A percentile compares a stretch with the other conserved stretches of the same genome.
Evolutionary conservation across 192 early-diverging fungal species (phyloP).

Genomic region (Backusella tarrabulga): DNA sequence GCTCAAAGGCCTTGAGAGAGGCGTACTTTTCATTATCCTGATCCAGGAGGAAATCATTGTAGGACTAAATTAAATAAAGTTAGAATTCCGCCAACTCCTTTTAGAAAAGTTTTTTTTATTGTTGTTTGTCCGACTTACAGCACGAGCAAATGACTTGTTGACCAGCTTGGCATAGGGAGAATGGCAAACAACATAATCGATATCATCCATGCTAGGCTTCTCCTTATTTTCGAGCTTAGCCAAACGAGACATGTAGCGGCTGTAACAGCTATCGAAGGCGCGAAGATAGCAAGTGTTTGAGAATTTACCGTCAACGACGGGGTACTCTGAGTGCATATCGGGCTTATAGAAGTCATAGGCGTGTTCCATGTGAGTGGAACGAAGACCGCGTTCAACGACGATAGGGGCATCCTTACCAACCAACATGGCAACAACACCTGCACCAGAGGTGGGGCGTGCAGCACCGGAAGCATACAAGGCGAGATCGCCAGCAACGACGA

Average conservation of each 20-base stretch:
- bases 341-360: constrained; percentile 99
- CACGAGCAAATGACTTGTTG: constrained; percentile 88
- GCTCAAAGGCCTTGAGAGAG: constrained; percentile 52
- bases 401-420: constrained; percentile 92
- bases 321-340: constrained; percentile 95
- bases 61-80: constrained; percentile 49
- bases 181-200: constrained; percentile 92
- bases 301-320: constrained; percentile 94
- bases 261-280: constrained; percentile 88
- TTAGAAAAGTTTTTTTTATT: not conserved
- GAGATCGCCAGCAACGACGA: constrained; percentile 94
- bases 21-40: constrained; percentile 61
- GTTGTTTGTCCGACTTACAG: constrained; percentile 26
- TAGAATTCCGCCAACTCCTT: not conserved
- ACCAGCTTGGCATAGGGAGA: constrained; percentile 98
- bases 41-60: constrained; percentile 89
- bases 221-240: constrained; percentile 28
- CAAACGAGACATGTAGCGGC: constrained; percentile 78
- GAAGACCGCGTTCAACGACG: constrained; percentile 86
- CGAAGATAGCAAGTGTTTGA: constrained; percentile 91
- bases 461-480: constrained; percentile 91
- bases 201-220: constrained; percentile 49
- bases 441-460: constrained; percentile 94
- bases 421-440: constrained; percentile 88
- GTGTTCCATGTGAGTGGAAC: constrained; percentile 94